Evolutionary conservation across 2,329 filamentous ascomycete species (phyloP).

Genomic region (Calonectria ilicicola): DNA sequence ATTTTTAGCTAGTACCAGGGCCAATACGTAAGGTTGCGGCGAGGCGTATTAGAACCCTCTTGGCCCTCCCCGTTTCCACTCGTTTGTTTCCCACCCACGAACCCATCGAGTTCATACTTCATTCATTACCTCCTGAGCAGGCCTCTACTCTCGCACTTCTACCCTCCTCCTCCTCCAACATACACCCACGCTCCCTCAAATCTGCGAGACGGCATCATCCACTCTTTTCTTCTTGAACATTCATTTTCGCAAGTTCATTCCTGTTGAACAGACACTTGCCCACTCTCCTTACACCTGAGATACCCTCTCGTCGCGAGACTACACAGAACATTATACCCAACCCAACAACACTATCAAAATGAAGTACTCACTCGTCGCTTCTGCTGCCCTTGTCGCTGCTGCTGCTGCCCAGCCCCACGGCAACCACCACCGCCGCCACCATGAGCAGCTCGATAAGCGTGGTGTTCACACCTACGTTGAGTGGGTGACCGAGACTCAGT

Average conservation of each 20-base stretch:
- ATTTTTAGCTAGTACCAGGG: slow-evolving; percentile 36
- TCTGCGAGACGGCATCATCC: slow-evolving; percentile 35
- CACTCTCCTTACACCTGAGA: slow-evolving; percentile 38
- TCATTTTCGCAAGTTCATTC: slow-evolving; percentile 39
- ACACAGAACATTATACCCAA: slow-evolving; percentile 31
- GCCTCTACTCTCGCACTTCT: slow-evolving; percentile 40
- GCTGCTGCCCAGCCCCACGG: slow-evolving; percentile 64
- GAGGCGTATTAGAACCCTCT: slow-evolving; percentile 40
- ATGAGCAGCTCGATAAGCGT: slow-evolving; percentile 48
- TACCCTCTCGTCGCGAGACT: slow-evolving; percentile 34
- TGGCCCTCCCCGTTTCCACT: slow-evolving; percentile 30
- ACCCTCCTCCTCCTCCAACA: neutral
- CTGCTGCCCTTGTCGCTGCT: slow-evolving; percentile 51
- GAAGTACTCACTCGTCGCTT: slow-evolving; percentile 53
- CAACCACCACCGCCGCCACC: slow-evolving; percentile 53
- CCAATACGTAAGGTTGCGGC: slow-evolving; percentile 35
- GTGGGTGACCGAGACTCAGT: slow-evolving; percentile 63
- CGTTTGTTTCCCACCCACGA: slow-evolving; percentile 38
- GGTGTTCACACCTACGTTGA: slow-evolving; percentile 61
- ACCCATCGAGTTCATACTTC: slow-evolving; percentile 42
- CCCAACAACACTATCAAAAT: slow-evolving; percentile 47
- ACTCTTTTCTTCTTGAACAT: slow-evolving; percentile 35
- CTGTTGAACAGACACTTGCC: slow-evolving; percentile 44
- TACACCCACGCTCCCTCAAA: slow-evolving; percentile 40
- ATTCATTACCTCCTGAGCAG: slow-evolving; percentile 45